Conservation (phyloP, 2,329 filamentous ascomycete species). For the Alternaria arbusti region DNA sequence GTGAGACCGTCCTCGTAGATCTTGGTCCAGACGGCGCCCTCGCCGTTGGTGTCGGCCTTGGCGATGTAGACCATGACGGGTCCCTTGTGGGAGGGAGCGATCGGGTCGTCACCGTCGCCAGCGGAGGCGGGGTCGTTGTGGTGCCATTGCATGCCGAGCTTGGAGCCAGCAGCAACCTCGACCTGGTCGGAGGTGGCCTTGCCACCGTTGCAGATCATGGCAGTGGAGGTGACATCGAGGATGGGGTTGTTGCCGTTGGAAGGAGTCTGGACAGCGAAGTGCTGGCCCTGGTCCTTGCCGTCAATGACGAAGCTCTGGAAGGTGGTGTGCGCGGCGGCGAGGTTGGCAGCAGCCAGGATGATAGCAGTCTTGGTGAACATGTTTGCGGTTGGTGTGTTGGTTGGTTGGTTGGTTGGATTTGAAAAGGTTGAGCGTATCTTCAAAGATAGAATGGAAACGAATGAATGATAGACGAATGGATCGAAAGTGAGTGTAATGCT, state of each 20-base stretch:
- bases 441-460: conserved; percentile 27
- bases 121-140: conserved; percentile 49
- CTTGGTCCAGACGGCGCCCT: conserved; percentile 59
- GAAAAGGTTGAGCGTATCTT: conserved; percentile 21
- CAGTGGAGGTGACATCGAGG: conserved; percentile 42
- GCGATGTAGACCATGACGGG: conserved; percentile 62
- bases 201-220: conserved; percentile 48
- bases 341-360: conserved; percentile 42
- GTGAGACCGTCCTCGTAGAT: conserved; percentile 48
- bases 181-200: conserved; percentile 48
- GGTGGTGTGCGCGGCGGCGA: conserved; percentile 46
- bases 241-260: conserved; percentile 48
- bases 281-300: conserved; percentile 37
- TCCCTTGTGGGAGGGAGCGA: conserved; percentile 60
- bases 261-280: conserved; percentile 55
- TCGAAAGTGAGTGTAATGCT: conserved; percentile 34
- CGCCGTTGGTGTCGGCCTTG: conserved; percentile 49
- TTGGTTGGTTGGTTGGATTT: conserved; percentile 13
- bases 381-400: conserved; percentile 29
- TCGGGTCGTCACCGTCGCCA: conserved; percentile 57
- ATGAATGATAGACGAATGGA: conserved; percentile 36
- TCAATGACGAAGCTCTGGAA: conserved; percentile 53
- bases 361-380: conserved; percentile 42
- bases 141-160: conserved; percentile 56
- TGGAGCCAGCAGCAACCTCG: conserved; percentile 56